Evolutionary conservation across 1,284 basidiomycete species (phyloP), one percentile per base, ranked within the genome.

Genomic region (Cutaneotrichosporon curvatum): DNA sequence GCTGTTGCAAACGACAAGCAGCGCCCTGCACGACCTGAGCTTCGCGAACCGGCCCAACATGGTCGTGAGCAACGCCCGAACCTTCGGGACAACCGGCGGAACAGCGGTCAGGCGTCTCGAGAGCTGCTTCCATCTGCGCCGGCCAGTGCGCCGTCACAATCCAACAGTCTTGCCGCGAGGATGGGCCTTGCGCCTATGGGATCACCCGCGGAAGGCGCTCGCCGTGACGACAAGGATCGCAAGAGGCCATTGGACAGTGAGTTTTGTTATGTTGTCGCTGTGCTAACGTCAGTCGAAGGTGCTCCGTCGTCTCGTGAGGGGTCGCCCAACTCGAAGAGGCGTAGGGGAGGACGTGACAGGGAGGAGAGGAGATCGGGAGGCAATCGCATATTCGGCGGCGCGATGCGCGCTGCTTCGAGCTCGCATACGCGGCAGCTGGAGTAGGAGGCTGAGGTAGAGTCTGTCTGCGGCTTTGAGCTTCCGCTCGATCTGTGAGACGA

Each of bases 291-390:
- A 35, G 33, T 22, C 4, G 45, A 47, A 14, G 45, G 39, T n/a
- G 45, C 32, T 1, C 45, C 45, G 19, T 32, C 34, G 8, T 47
- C 45, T 15, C 45, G 45, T 6, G 45, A 47, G 30, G 45, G 33
- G 8, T 47, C 45, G 25, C 45, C 45, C 2, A 38, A 38, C 1
- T 16, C 25, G 32, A 47, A 47, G 34, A 32, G 45, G 14, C 28
- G 32, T 14, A 22, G 33, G 14, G 36, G 11, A 23, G 20, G 45
- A 20, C 19, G 40, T 12, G 7, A 20, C 23, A 2, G 23, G 19
- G 21, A 28, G 22, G 14, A 20, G 41, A 10, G 37, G 31, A 2
- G 41, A 31, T 22, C 28, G 36, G n/a, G 14, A 14, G 32, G 32
- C 8, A 34, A 34, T 16, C 32, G 32, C 16, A 14, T 34, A 6